Conservation (phyloP, 495 filamentous ascomycete genomes). For the Physcia stellaris region DNA sequence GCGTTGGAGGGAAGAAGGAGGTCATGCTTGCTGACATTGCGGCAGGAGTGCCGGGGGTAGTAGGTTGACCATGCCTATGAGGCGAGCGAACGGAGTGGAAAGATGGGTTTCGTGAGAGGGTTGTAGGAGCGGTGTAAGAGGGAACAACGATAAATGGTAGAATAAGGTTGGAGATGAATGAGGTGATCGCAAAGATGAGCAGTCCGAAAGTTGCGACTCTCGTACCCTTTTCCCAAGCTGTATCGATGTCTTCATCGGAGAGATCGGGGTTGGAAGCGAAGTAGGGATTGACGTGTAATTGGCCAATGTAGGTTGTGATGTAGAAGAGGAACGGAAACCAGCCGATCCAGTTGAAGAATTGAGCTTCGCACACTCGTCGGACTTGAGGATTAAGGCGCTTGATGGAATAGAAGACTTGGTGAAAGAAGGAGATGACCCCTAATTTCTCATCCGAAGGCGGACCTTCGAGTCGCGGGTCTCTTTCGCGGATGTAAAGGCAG, state of each 20-base stretch:
- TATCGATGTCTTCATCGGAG: constrained; percentile 56
- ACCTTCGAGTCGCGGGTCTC: constrained; percentile 62
- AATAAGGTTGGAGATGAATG: constrained; percentile 62
- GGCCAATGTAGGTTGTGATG: constrained; percentile 79
- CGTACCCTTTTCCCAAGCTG: constrained; percentile 69
- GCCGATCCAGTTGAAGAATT: constrained; percentile 83
- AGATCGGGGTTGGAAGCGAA: constrained; percentile 65
- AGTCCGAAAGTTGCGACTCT: constrained; percentile 72
- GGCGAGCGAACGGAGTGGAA: constrained; percentile 4
- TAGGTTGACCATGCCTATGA: background rate
- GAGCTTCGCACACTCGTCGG: constrained; percentile 67
- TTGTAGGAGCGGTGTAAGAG: constrained; percentile 34
- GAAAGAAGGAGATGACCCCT: constrained; percentile 69
- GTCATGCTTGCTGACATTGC: constrained; percentile 8
- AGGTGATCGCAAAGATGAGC: constrained; percentile 73
- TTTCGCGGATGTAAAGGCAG: constrained; percentile 51
- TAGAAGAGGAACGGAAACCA: constrained; percentile 96
- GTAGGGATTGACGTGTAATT: constrained; percentile 73
- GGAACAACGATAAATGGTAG: constrained; percentile 73
- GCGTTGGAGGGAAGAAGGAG: constrained; percentile 5
- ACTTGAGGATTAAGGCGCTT: constrained; percentile 65
- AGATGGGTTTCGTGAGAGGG: constrained; percentile 8
- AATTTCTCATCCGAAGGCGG: constrained; percentile 38
- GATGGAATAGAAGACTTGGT: constrained; percentile 60
- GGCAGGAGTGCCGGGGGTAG: constrained; percentile 4